Evolutionary conservation across 768 basidiomycete genomes (phyloP).

Genomic region (Mycena polygramma): DNA sequence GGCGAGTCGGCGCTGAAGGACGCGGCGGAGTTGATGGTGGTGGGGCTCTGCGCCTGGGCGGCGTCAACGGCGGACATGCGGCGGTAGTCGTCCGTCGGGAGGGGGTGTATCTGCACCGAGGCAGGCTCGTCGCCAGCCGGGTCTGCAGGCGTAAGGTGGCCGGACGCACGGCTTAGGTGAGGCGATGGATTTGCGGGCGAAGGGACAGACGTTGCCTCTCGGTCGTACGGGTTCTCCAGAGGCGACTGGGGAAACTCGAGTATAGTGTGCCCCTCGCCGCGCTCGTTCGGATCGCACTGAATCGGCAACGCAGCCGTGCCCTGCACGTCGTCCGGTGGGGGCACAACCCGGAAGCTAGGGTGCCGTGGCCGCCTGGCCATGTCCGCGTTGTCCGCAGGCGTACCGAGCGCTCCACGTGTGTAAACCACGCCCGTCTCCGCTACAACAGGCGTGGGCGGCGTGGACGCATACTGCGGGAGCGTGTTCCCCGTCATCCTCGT

Average conservation of each 20-base stretch:
- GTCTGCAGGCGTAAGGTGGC: constrained; percentile 14
- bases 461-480: constrained; percentile 35
- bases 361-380: constrained; percentile 18
- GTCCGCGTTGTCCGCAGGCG: constrained; percentile 1
- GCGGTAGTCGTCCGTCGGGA: constrained; percentile 37
- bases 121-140: constrained; percentile 29
- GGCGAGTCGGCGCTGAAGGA: constrained; percentile 30
- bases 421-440: constrained; percentile 8
- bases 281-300: background rate
- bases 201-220: constrained; percentile 3
- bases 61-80: constrained; percentile 36
- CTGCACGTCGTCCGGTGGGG: constrained; percentile 28
- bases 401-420: background rate
- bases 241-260: constrained; percentile 26
- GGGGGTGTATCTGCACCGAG: constrained; percentile 34
- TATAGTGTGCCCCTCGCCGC: constrained; percentile 19
- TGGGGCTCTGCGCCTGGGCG: constrained; percentile 23
- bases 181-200: constrained; percentile 13
- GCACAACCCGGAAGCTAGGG: constrained; percentile 31
- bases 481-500: constrained; percentile 36
- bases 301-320: background rate
- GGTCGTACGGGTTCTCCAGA: constrained; percentile 31
- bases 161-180: constrained; percentile 28
- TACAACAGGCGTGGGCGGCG: constrained; percentile 32
- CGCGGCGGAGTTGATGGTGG: constrained; percentile 24